Evolutionary conservation across 805 yeast genomes (phyloP), one percentile per base, ranked within the genome.

Genomic region (Yarrowia porcina): DNA sequence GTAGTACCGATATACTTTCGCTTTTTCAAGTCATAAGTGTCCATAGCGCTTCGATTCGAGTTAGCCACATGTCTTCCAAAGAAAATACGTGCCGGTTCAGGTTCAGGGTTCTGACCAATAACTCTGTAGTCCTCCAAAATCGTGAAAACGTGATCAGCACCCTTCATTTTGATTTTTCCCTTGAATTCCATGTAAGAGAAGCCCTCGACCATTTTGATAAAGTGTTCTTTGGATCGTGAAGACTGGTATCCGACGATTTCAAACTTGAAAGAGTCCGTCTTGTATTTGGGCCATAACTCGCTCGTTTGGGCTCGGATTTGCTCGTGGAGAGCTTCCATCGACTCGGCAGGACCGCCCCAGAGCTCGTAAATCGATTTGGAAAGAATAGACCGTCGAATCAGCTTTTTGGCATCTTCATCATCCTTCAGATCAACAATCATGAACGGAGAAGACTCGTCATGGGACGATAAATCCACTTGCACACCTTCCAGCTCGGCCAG

Each of bases 1-100:
- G 99, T 94, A 7, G 99, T 94, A 2, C 99, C 99, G 63, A 90
- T 92, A 70, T 88, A 91, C 61, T 85, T 87, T 70, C 99, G 80
- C 68, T 86, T 84, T 71, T 86, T 88, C 66, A 94, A 79, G 70
- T 91, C 97, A 69, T 87, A 89, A 62, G 79, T 82, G 66, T 93
- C 98, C 65, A 90, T 78, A 1, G 86, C 79, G 28, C 85, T 85
- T 10, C 82, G 76, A 5, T 81, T 75, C 68, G 97, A 80, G 13
- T 86, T 85, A 66, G 90, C 82, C 12, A 94, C 79, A 68, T 82
- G 81, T 70, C 96, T 80, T 0, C 96, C 96, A 73, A 94, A 89
- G 81, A 84, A 90, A 65, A 87, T 72, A 56, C 78, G 72, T 10
- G 76, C 72, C 0, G 96, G 93, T 2, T 67, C 67, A 1, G 76